Evolutionary conservation across 352 stramenopile species (phyloP), one percentile per base, ranked within the genome.

Genomic region (Globisporangium lucens): DNA sequence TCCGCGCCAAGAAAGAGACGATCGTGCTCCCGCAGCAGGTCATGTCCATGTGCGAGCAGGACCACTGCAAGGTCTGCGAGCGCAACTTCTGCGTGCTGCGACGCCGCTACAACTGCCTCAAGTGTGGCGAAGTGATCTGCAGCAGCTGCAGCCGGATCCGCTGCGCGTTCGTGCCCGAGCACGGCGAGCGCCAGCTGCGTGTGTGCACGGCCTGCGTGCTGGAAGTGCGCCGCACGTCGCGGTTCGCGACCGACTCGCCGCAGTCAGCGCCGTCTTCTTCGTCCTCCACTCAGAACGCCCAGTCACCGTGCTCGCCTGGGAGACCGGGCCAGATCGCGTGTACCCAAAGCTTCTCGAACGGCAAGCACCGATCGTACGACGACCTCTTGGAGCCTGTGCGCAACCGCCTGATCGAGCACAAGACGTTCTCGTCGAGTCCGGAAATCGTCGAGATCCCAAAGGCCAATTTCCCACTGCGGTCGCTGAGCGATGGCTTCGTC

Each of bases 141-240:
- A 90, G 81, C 53, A 91, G 78, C 56, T 95, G 88, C 73, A 91
- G 77, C 29, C 79, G 74, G 1, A 74, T 95, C 7, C 85, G 85
- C 35, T 85, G 64, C 41, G 77, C 85, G 7, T 75, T 86, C 1
- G 83, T 95, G 55, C 85, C 85, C 0, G 82, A 89, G 4, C 74
- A 93, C 55, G 85, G 87, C 33, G 83, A 91, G 65, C 80, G 87
- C 13, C 76, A 91, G 68, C 75, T 94, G 22, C 82, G 88, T 13
- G 86, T 94, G 33, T 94, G 88, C 66, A 95, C 88, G 2, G 80
- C 76, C 0, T 95, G 88, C 47, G 86, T 93, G 9, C 78, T 94
- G 43, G 75, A 89, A 66, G 79, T 83, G 0, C 88, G 88, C 30
- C 77, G 76, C n/a, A 76, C 74, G 20, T 83, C 80, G 27, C 87